Percentiles rank a stretch among this genome's conserved stretches.
Conservation (phyloP, 495 filamentous ascomycete species). For the Trichoderma gamsii region DNA sequence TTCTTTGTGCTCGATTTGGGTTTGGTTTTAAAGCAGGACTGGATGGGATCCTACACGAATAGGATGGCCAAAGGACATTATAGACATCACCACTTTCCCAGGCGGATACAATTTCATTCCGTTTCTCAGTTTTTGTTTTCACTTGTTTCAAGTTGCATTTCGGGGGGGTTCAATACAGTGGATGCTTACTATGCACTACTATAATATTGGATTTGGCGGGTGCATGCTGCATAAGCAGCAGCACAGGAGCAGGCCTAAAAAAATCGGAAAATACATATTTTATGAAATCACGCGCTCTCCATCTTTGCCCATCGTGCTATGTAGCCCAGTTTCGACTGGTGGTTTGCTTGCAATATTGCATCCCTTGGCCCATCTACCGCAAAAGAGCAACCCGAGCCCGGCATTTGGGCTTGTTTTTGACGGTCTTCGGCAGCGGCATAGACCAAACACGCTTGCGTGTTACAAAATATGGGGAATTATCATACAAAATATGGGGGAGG, state of each 20-base stretch:
- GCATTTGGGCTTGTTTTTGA: background rate
- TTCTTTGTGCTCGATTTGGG: background rate
- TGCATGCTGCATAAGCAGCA: background rate
- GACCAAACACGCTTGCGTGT: slow-evolving; percentile 6
- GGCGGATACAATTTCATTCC: background rate
- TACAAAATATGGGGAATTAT: slow-evolving; percentile 8
- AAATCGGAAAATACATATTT: background rate
- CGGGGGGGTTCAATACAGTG: background rate
- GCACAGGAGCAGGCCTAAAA: background rate
- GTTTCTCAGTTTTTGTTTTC: background rate
- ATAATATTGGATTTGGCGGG: background rate
- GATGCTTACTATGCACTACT: background rate
- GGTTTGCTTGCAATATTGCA: background rate
- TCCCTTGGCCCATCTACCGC: background rate
- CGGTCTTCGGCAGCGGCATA: background rate
- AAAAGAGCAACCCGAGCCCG: background rate
- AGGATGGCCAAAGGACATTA: slow-evolving; percentile 2
- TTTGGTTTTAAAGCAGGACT: background rate
- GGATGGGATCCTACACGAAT: background rate
- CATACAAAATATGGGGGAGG: slow-evolving; percentile 5
- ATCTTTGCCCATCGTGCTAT: background rate
- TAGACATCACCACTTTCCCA: slow-evolving; percentile 13
- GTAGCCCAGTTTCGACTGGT: background rate
- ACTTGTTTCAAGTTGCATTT: background rate
- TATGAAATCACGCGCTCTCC: background rate